Percentiles rank a stretch among this genome's conserved stretches.
Evolutionary conservation across 352 stramenopile genomes (phyloP).

Genomic region (Phytophthora sp.): DNA sequence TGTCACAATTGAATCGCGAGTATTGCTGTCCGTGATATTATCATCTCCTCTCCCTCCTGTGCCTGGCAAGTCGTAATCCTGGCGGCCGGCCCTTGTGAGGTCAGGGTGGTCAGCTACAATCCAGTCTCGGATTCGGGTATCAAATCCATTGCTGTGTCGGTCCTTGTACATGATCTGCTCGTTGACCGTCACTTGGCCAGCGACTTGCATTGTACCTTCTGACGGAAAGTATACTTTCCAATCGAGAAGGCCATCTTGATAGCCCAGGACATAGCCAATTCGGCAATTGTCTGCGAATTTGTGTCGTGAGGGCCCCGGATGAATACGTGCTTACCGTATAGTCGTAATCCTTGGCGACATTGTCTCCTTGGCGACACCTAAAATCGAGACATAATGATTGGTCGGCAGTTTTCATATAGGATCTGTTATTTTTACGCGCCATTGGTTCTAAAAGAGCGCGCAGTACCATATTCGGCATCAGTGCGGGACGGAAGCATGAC

Average conservation of each 20-base stretch:
- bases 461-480: no score
- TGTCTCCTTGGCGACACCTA: no score
- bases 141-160: background rate
- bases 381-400: no score
- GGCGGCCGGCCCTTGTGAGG: background rate
- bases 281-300: no score
- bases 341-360: no score
- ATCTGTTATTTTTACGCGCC: no score
- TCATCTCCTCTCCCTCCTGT: background rate
- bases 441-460: no score
- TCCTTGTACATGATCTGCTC: slow-evolving; percentile 15
- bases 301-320: no score
- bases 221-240: slow-evolving; percentile 13
- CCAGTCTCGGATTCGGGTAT: background rate
- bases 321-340: no score
- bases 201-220: background rate
- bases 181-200: slow-evolving; percentile 2
- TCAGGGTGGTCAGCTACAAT: background rate
- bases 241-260: background rate
- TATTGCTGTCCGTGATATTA: background rate
- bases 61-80: slow-evolving; percentile 10
- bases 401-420: no score
- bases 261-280: slow-evolving; percentile 5
- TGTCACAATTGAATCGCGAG: background rate
- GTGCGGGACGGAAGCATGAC: no score